Percentiles rank a stretch among this genome's conserved stretches.
These are phyloP conservation scores for Elongisporangium anandrum DNA, from an alignment of 352 stramenopile species.

Conservation along the genomic window DNA sequence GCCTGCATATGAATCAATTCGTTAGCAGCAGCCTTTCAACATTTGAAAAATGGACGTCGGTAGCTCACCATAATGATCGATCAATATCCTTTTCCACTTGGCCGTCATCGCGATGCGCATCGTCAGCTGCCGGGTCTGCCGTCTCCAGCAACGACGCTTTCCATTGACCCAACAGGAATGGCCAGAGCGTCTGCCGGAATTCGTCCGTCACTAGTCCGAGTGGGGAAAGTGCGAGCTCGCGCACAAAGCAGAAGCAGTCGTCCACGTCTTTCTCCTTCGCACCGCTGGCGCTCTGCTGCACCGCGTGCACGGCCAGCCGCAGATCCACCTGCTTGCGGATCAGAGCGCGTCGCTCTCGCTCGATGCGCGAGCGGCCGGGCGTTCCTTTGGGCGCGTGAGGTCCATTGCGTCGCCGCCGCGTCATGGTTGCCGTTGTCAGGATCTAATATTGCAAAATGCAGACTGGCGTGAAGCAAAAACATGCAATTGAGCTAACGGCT, in stretches of 20 bases:
- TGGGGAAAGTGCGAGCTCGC: slow-evolving; percentile 50
- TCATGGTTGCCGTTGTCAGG: not conserved
- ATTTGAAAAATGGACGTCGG: not conserved
- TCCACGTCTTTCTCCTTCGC: slow-evolving; percentile 15
- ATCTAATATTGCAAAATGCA: not conserved
- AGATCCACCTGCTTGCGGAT: slow-evolving; percentile 56
- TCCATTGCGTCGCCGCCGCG: not conserved
- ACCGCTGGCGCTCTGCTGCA: slow-evolving; percentile 15
- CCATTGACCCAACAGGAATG: slow-evolving; percentile 36
- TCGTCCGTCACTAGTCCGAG: slow-evolving; percentile 51
- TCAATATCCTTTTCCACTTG: slow-evolving; percentile 85
- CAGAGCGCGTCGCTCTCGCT: slow-evolving; percentile 36
- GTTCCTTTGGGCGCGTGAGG: slow-evolving; percentile 16
- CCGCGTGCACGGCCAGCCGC: slow-evolving; percentile 18
- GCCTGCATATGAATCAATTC: slow-evolving; percentile 20
- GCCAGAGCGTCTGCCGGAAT: slow-evolving; percentile 62
- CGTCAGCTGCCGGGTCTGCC: slow-evolving; percentile 3
- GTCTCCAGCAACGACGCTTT: slow-evolving; percentile 6
- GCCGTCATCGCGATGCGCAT: slow-evolving; percentile 49
- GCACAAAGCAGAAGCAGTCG: slow-evolving; percentile 44
- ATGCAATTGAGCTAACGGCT: not conserved
- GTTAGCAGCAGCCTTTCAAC: not conserved
- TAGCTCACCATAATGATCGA: slow-evolving; percentile 60
- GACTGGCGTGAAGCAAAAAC: not conserved
- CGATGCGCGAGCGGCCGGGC: slow-evolving; percentile 19